Conservation (phyloP, 2,329 filamentous ascomycete genomes). For the Stemphylium lycopersici region DNA sequence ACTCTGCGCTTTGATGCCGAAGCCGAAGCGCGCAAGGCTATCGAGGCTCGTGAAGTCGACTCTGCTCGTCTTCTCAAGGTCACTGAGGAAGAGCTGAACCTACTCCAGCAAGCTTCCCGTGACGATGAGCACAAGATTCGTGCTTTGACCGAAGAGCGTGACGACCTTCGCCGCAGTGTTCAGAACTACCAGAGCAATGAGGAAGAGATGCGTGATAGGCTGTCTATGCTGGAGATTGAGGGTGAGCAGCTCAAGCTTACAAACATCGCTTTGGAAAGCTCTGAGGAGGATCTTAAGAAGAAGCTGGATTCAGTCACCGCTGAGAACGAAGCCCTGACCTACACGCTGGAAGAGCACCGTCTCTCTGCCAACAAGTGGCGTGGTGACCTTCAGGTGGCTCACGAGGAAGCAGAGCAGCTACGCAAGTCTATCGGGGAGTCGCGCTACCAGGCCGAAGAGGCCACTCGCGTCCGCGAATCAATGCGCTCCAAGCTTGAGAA, state of each 20-base stretch:
- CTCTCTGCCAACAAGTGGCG: constrained; percentile 65
- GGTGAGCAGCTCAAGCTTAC: constrained; percentile 62
- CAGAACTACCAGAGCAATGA: constrained; percentile 43
- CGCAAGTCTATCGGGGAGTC: constrained; percentile 75
- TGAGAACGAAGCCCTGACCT: constrained; percentile 66
- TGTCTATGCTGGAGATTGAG: constrained; percentile 61
- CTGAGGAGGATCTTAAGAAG: constrained; percentile 57
- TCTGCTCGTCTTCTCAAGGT: constrained; percentile 53
- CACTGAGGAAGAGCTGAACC: constrained; percentile 57
- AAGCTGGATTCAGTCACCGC: constrained; percentile 60
- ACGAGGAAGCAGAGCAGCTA: constrained; percentile 67
- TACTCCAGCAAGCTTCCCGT: constrained; percentile 51
- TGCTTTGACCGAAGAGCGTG: constrained; percentile 52
- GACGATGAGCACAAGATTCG: constrained; percentile 53
- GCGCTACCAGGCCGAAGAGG: constrained; percentile 81
- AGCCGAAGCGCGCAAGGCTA: constrained; percentile 49
- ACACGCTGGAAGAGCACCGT: constrained; percentile 69
- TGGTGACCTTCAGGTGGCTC: constrained; percentile 61
- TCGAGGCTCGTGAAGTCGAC: constrained; percentile 54
- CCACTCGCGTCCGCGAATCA: constrained; percentile 79
- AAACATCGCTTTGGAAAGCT: constrained; percentile 37
- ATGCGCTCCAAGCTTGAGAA: constrained; percentile 85
- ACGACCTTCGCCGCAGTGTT: constrained; percentile 48
- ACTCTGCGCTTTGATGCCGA: constrained; percentile 48
- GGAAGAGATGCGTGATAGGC: constrained; percentile 58